These are phyloP conservation scores for Sordaria brevicollis DNA, from an alignment of 495 filamentous ascomycete genomes.

Conservation along the genomic window DNA sequence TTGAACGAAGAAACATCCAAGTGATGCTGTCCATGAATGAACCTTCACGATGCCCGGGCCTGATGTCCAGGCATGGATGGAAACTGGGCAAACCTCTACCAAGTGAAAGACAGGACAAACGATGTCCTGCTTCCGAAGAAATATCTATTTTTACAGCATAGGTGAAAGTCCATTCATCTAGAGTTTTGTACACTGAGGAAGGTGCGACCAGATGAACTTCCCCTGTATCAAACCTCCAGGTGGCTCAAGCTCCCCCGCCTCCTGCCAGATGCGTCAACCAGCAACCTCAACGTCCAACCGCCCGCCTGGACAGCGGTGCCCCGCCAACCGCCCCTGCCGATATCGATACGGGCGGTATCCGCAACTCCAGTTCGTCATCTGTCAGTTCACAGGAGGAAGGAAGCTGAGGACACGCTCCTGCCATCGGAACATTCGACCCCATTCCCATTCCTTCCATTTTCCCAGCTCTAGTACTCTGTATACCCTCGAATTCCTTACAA, in stretches of 20 bases:
- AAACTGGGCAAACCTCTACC: too few species aligned
- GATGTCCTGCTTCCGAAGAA: too few species aligned
- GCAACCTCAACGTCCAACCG: background rate
- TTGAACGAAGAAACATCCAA: too few species aligned
- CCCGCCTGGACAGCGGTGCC: background rate
- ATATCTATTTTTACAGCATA: too few species aligned
- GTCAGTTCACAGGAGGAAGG: background rate
- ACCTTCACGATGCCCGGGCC: too few species aligned
- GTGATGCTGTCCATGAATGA: too few species aligned
- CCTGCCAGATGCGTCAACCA: background rate
- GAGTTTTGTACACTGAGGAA: background rate
- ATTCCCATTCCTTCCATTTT: slow-evolving; percentile 8
- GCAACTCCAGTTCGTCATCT: background rate
- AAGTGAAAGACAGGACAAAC: too few species aligned
- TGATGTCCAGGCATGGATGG: too few species aligned
- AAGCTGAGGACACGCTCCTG: background rate
- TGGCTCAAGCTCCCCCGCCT: background rate
- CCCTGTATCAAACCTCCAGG: background rate
- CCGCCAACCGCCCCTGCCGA: background rate
- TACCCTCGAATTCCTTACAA: background rate
- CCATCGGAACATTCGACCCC: slow-evolving; percentile 11
- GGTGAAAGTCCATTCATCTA: background rate
- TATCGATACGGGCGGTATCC: background rate
- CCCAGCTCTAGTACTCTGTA: background rate
- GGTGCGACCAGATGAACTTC: background rate